phyloP scores from a whole-genome alignment of 1,284 basidiomycete genomes.

The Dichomitus squalens region DNA sequence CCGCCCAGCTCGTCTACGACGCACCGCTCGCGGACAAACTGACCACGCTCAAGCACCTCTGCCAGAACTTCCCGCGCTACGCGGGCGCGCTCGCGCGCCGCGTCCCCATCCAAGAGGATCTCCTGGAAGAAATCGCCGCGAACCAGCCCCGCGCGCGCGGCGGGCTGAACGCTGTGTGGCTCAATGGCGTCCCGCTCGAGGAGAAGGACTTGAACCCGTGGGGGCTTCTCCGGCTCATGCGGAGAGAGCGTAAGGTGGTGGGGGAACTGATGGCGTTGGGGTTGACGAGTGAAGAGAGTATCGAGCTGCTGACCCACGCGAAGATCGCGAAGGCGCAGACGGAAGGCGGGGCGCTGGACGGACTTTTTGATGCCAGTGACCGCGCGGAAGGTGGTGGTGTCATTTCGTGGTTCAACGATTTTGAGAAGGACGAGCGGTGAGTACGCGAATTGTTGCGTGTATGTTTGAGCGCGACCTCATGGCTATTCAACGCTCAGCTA shows the following conservation, averaged over 20 bases:
- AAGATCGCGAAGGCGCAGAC: conserved; percentile 54
- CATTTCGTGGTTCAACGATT: conserved; percentile 88
- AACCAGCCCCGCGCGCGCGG: conserved; percentile 58
- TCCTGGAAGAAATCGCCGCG: conserved; percentile 59
- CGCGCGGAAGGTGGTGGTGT: conserved; percentile 75
- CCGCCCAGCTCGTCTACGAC: conserved; percentile 71
- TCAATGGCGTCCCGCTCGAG: conserved; percentile 73
- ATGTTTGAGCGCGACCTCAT: neutral
- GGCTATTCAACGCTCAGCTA: conserved; percentile 42
- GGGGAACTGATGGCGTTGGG: conserved; percentile 62
- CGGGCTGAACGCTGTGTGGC: conserved; percentile 67
- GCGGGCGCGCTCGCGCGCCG: conserved; percentile 71
- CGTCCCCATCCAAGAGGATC: conserved; percentile 50
- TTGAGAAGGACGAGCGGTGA: conserved; percentile 81
- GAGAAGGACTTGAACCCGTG: conserved; percentile 74
- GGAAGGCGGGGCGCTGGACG: conserved; percentile 61
- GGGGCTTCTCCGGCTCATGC: conserved; percentile 68
- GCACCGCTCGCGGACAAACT: conserved; percentile 45
- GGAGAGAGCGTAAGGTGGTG: conserved; percentile 74
- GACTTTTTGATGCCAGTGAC: conserved; percentile 87
- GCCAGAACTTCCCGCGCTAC: conserved; percentile 89
- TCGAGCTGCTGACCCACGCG: conserved; percentile 72
- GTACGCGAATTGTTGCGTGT: conserved; percentile 15
- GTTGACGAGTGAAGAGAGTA: conserved; percentile 62
- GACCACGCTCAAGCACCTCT: conserved; percentile 65